Evolutionary conservation across 768 basidiomycete genomes (phyloP).

Genomic region (Trametes villosa): DNA sequence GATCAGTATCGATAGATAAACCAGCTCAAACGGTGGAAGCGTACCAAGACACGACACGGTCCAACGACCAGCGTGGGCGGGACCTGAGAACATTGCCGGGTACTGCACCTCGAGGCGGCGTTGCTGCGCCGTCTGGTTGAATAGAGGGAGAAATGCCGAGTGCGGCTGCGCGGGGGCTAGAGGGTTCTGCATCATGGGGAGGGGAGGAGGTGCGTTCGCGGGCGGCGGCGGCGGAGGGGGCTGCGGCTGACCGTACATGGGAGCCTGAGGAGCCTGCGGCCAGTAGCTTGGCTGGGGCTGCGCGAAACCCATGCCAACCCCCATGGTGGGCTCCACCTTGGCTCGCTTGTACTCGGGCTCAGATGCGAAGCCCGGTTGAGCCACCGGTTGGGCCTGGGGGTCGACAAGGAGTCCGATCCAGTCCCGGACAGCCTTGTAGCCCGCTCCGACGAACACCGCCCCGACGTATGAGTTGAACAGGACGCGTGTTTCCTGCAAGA

Average conservation of each 20-base stretch:
- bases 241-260: slow-evolving; percentile 33
- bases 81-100: slow-evolving; percentile 61
- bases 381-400: slow-evolving; percentile 20
- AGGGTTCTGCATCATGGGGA: slow-evolving; percentile 52
- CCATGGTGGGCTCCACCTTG: slow-evolving; percentile 48
- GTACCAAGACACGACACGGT: slow-evolving; percentile 68
- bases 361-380: slow-evolving; percentile 16
- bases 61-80: slow-evolving; percentile 72
- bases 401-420: slow-evolving; percentile 66
- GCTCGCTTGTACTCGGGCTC: slow-evolving; percentile 26
- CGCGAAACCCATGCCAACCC: slow-evolving; percentile 27
- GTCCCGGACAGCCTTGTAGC: slow-evolving; percentile 49
- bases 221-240: slow-evolving; percentile 44
- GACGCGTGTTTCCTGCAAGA: slow-evolving; percentile 53
- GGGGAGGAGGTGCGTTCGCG: slow-evolving; percentile 30
- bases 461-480: slow-evolving; percentile 69
- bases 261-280: neutral
- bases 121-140: slow-evolving; percentile 75
- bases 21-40: slow-evolving; percentile 32
- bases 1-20: neutral
- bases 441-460: slow-evolving; percentile 64
- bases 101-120: slow-evolving; percentile 67
- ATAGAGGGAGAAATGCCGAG: slow-evolving; percentile 68
- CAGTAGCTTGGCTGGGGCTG: neutral
- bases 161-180: slow-evolving; percentile 66